These are phyloP conservation scores for Schizopora paradoxa DNA, from an alignment of 1,284 basidiomycete species.

Conservation along the genomic window DNA sequence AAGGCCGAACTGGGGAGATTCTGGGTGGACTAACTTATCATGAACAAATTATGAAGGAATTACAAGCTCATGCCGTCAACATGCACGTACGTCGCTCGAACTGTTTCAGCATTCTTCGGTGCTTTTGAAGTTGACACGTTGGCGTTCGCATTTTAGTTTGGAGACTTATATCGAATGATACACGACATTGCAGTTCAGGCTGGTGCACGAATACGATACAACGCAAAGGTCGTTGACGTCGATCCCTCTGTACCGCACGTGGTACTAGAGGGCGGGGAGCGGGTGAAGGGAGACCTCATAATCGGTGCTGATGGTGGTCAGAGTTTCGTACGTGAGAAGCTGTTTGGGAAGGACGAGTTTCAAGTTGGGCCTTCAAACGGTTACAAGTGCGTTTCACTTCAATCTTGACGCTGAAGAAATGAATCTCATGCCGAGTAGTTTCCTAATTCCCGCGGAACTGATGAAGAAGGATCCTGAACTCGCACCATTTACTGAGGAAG, in stretches of 20 bases:
- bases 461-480: constrained; percentile 12
- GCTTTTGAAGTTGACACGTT: too few species aligned
- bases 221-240: constrained; percentile 34
- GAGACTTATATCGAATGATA: constrained; percentile 40
- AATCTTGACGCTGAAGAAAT: neutral
- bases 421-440: neutral
- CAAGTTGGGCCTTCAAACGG: constrained; percentile 1
- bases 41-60: constrained; percentile 13
- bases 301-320: constrained; percentile 59
- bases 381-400: constrained; percentile 6
- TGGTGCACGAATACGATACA: constrained; percentile 39
- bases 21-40: constrained; percentile 8
- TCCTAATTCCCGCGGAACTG: constrained; percentile 3
- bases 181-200: constrained; percentile 39
- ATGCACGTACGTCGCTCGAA: constrained; percentile 7
- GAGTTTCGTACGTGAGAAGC: constrained; percentile 31
- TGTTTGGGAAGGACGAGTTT: constrained; percentile 19
- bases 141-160: too few species aligned
- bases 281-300: constrained; percentile 49
- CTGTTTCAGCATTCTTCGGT: neutral
- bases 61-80: constrained; percentile 10
- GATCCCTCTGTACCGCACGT: constrained; percentile 28
- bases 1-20: constrained; percentile 8
- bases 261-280: constrained; percentile 41
- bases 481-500: constrained; percentile 5